Base-by-base conservation (phyloP, 768 basidiomycete genomes). In the Lactarius vividus region DNA sequence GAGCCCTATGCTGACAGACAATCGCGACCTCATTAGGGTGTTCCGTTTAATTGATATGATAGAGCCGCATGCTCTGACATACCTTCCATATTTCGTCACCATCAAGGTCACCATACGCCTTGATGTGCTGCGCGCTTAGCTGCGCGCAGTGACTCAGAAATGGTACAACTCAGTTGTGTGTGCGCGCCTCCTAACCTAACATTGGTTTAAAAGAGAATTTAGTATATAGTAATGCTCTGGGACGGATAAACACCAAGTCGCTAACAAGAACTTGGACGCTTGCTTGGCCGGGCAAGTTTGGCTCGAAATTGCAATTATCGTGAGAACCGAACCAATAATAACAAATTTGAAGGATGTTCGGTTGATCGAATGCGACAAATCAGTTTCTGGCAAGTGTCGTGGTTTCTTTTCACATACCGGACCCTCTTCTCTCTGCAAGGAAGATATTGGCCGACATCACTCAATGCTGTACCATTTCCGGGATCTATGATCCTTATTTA, bases 51-150 rank as follows among this genome's bases (percentile, higher is more conserved):
- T 61, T 46, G 57, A 52, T 52, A 44, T 11, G 15, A 29, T 49
- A 35, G 28, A 39, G 29, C 49, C 46, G 13, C 52, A 29, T 44
- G 55, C 42, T 46, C 42, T 46, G 31, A 49, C 59, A 31, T 61
- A 52, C 46, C 9, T 49, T 62, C 65, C 56, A 37, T 46, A 37
- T 20, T 26, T n/a, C 40, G 44, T 56, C 31, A 37, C n/a, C n/a
- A n/a, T n/a, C n/a, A n/a, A n/a, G n/a, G n/a, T n/a, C n/a, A n/a
- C 54, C 16, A 23, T 13, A 20, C 28, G 26, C 16, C 13, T 2
- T 23, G 29, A 53, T 29, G 29, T 55, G 40, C 28, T 42, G 39
- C 16, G 31, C 16, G 18, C 23, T 29, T n/a, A 42, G 40, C 28
- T 42, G 39, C 16, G 31, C 16, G 18, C 23, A 16, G 28, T 58